Base-by-base conservation (phyloP, 2,329 filamentous ascomycete genomes). In the Pochonia chlamydosporia region DNA sequence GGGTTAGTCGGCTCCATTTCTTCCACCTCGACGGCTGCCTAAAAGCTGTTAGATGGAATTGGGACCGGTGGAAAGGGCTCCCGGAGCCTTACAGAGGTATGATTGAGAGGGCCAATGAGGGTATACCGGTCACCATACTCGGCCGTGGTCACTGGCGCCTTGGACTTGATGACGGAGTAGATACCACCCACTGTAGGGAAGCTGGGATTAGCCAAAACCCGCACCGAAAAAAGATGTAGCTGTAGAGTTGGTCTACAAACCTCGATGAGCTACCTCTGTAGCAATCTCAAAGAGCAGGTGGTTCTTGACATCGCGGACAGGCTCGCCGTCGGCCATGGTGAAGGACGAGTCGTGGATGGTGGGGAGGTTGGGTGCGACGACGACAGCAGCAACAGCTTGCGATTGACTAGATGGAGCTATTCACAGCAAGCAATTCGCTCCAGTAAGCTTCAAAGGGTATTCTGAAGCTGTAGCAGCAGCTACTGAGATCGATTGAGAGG, bases 51-150 rank as follows among this genome's bases (percentile, higher is more conserved):
- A 49, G 44, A 49, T 28, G 35, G 13, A 23, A 18, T 2, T 23
- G 23, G 8, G 26, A 37, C 37, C 9, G 16, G 43, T 4, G 40
- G 31, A 40, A 37, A 31, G 31, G 11, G 33, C 10, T 11, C 35
- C 20, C n/a, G 16, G 13, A 6, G 37, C 63, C 85, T 61, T 77
- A 93, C 89, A 55, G 93, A 96, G 59, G 85, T 80, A 65, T 87
- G 85, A 71, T 97, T 96, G 64, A 95, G 83, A 49, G 93, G 93
- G 2, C 93, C 93, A 65, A 99, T 91, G 55, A 97, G 80, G 24
- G 89, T 95, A 70, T 99, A 99, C 56, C 89, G 83, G 50, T 96
- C 90, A 69, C 93, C 93, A 93, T 97, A 99, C 70, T 99, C 93
- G 52, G 90, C 90, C 1, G 92, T 96, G 37, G 93, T 97, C 52